A percentile compares a stretch with the other conserved stretches of the same genome.
Evolutionary conservation across 768 basidiomycete species (phyloP).

Genomic region (Macrolepiota dolichaula): DNA sequence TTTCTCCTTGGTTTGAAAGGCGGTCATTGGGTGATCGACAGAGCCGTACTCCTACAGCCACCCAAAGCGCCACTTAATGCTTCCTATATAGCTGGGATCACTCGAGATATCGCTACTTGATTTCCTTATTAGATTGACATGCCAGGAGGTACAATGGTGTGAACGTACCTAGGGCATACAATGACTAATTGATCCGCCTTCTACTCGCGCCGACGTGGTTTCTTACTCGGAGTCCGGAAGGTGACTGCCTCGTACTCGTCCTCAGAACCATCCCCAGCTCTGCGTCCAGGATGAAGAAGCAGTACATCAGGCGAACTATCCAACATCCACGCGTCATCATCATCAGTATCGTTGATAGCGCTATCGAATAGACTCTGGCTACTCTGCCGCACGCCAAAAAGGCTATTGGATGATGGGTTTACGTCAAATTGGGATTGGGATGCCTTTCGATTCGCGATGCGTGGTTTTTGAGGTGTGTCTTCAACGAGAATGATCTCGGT

Average conservation of each 20-base stretch:
- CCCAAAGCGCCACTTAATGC: not conserved
- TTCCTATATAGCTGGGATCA: not conserved
- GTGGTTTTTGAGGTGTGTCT: slow-evolving; percentile 20
- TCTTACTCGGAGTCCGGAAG: slow-evolving; percentile 10
- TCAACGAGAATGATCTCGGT: slow-evolving; percentile 14
- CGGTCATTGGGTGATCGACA: not conserved
- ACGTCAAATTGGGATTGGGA: slow-evolving; percentile 8
- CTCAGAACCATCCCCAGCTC: not conserved
- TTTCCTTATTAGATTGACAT: not conserved
- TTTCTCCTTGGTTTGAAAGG: not conserved
- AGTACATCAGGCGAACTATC: slow-evolving; percentile 16
- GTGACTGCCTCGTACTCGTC: slow-evolving; percentile 13
- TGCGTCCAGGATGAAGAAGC: slow-evolving; percentile 10
- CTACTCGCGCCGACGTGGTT: slow-evolving; percentile 2
- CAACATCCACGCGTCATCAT: slow-evolving; percentile 18
- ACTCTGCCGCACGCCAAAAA: slow-evolving; percentile 3
- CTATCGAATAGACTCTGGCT: slow-evolving; percentile 3
- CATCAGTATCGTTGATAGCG: slow-evolving; percentile 9
- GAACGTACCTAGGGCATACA: not conserved
- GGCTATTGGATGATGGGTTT: not conserved
- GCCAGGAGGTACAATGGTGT: not conserved
- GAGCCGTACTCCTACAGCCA: not conserved
- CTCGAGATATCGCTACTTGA: not conserved
- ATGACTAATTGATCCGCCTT: not conserved
- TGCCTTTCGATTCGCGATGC: slow-evolving; percentile 19